Base-by-base conservation (phyloP, 1,284 basidiomycete species). In the Trichosporon sp. region DNA sequence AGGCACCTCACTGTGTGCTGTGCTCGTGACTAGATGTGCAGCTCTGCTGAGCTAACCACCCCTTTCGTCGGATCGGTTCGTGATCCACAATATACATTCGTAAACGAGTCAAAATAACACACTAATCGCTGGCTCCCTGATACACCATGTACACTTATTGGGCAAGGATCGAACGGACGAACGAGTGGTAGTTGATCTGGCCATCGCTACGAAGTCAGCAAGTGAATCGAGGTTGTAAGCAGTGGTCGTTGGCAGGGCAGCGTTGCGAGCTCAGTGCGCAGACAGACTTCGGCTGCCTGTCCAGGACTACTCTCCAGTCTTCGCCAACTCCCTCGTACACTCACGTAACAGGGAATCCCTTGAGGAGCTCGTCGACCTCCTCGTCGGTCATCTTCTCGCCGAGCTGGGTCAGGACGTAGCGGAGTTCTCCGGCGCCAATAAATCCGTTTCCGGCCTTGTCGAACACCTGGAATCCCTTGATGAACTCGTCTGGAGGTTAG, bases 391-490 rank as follows among this genome's bases (percentile, higher is more conserved):
- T 93, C 87, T 98, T 97, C 87, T 98, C 95, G 18, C 95, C 95
- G 3, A 98, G 87, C 79, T 94, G 93, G 15, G 95, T 98, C 56
- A 98, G 88, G 51, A 98, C 94, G 82, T 98, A 98, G 83, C 94
- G 88, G 73, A 98, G 87, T 84, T 89, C 88, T 65, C 95, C 95
- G 29, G 91, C 93, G 66, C 94, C 94, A 78, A 98, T 98, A 85
- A 91, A 94, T 0, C 96, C 96, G 77, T 97, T 97, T 56, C 93
- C 94, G 73, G 97, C 95, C 85, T 98, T 98, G 85, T 98, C 96
- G 75, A 99, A 99, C 21, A 99, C 96, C 80, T 98, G 95, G 88
- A 99, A 99, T 9, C 95, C 97, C 68, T 96, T 93, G 78, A 98
- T 93, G 85, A 98, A 99, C 81, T 99, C 96, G 87, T 98, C 96